Conservation (phyloP, 768 basidiomycete genomes). For the Xerocomus potaroensis region DNA sequence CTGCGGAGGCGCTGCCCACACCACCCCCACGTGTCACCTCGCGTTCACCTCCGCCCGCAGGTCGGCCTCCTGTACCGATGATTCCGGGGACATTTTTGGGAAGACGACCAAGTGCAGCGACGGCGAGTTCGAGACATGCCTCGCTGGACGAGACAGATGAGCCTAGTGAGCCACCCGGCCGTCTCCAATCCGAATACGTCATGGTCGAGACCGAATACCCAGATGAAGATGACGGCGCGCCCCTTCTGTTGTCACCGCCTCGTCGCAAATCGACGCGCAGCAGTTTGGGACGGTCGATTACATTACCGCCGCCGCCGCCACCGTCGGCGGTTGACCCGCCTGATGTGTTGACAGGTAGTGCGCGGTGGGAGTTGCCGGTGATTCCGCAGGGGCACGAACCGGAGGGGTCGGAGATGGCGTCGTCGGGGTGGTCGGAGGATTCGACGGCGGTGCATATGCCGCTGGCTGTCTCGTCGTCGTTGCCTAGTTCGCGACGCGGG, state of each 20-base stretch:
- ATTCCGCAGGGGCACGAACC: conserved; percentile 56
- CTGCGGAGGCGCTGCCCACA: conserved; percentile 36
- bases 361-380: conserved; percentile 63
- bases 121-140: conserved; percentile 35
- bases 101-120: conserved; percentile 36
- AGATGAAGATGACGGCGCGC: conserved; percentile 28
- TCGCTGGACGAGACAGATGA: conserved; percentile 30
- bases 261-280: conserved; percentile 36
- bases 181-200: conserved; percentile 49
- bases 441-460: conserved; percentile 35
- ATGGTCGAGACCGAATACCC: conserved; percentile 54
- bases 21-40: conserved; percentile 43
- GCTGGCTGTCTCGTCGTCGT: conserved; percentile 10
- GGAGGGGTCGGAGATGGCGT: conserved; percentile 40
- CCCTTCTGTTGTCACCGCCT: conserved; percentile 35
- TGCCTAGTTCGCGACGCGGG: conserved; percentile 4
- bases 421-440: conserved; percentile 64
- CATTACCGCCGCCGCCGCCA: conserved; percentile 36
- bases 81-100: conserved; percentile 29
- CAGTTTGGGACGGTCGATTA: conserved; percentile 15
- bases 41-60: conserved; percentile 31
- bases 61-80: conserved; percentile 36
- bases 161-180: conserved; percentile 10
- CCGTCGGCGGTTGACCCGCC: conserved; percentile 34
- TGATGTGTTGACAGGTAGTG: conserved; percentile 36